Evolutionary conservation across 2,329 filamentous ascomycete species (phyloP).

Genomic region (Thelonectria olida): DNA sequence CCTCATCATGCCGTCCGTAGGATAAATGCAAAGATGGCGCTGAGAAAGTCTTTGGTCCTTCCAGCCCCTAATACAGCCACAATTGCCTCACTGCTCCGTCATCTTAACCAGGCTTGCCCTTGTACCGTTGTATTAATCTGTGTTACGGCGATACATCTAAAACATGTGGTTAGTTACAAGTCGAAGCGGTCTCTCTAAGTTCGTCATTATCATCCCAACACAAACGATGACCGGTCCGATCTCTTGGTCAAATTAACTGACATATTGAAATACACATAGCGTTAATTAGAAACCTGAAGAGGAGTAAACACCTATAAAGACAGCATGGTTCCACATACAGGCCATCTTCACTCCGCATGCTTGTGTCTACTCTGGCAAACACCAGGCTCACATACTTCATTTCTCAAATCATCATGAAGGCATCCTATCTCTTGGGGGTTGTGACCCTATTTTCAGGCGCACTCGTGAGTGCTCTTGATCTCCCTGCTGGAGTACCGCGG

Average conservation of each 20-base stretch:
- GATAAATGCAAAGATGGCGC: not conserved
- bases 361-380: not conserved
- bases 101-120: not conserved
- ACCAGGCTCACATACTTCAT: no score
- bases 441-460: conserved; percentile 30
- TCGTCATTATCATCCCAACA: no score
- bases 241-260: not conserved
- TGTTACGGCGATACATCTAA: not conserved
- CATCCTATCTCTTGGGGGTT: conserved; percentile 29
- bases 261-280: not conserved
- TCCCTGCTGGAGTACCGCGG: conserved; percentile 37
- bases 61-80: not conserved
- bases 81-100: not conserved
- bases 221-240: no score
- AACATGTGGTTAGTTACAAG: not conserved
- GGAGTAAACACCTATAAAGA: not conserved
- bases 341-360: not conserved
- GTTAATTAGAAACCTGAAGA: not conserved
- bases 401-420: conserved; percentile 29
- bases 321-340: not conserved
- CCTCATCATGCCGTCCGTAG: not conserved
- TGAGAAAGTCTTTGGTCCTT: not conserved
- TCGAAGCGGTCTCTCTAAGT: not conserved
- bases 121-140: no score
- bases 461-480: conserved; percentile 31